These are phyloP conservation scores for Fraxinus latifolia DNA, from an alignment of 305 asterid species.

Conservation along the genomic window DNA sequence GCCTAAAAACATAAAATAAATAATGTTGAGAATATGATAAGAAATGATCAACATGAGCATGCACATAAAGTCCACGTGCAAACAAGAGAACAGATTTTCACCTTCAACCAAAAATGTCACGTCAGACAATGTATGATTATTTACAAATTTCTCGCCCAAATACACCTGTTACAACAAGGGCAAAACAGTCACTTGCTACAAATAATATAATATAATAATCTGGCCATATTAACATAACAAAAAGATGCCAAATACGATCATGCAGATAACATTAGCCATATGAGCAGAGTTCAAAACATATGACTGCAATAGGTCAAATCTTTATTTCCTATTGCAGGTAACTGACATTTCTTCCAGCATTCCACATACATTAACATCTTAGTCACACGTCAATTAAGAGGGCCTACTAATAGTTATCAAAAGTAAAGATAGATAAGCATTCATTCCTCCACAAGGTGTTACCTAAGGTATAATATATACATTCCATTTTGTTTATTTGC, in stretches of 20 bases:
- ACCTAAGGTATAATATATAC: not conserved
- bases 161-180: conserved; percentile 63
- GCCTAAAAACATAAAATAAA: conserved; percentile 44
- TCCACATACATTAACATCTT: not conserved
- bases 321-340: not conserved
- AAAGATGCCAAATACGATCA: not conserved
- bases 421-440: not conserved
- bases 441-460: not conserved
- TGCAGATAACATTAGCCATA: conserved; percentile 7
- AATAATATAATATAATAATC: not conserved
- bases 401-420: not conserved
- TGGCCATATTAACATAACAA: not conserved
- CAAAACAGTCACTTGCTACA: conserved; percentile 6
- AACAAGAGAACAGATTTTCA: conserved; percentile 27
- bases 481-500: not conserved
- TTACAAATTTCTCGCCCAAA: conserved; percentile 92
- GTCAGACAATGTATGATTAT: conserved; percentile 85
- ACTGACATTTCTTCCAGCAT: not conserved
- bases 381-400: not conserved
- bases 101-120: conserved; percentile 98
- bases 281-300: not conserved
- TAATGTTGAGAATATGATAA: not conserved
- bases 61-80: conserved; percentile 7
- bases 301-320: not conserved
- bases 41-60: conserved; percentile 1